These are phyloP conservation scores for Emmonsiellopsis sp. DNA, from an alignment of 2,329 filamentous ascomycete genomes.

Conservation along the genomic window DNA sequence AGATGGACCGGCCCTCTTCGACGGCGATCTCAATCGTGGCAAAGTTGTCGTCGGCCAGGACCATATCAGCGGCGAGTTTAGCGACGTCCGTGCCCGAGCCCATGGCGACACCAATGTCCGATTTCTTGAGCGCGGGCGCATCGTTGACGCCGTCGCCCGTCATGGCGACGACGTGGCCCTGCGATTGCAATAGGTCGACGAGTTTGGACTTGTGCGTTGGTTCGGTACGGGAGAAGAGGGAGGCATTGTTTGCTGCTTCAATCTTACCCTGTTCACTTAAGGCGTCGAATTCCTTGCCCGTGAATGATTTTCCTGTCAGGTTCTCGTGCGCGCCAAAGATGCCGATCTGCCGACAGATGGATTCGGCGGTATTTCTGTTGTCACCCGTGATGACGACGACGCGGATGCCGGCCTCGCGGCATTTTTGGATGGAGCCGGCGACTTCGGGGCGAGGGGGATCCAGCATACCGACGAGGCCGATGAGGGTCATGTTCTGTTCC, in stretches of 20 bases:
- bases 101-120: constrained; percentile 98
- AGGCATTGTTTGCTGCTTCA: constrained; percentile 73
- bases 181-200: constrained; percentile 87
- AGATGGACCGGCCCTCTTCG: constrained; percentile 94
- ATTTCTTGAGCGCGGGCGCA: constrained; percentile 93
- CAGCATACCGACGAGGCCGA: constrained; percentile 92
- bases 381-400: constrained; percentile 98
- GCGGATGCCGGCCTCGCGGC: constrained; percentile 85
- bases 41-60: constrained; percentile 97
- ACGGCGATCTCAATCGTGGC: constrained; percentile 94
- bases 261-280: constrained; percentile 71
- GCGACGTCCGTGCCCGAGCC: constrained; percentile 95
- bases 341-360: constrained; percentile 94
- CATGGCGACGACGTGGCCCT: constrained; percentile 95
- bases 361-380: constrained; percentile 95
- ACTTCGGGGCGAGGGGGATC: constrained; percentile 94
- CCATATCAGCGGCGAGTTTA: constrained; percentile 96
- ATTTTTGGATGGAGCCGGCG: constrained; percentile 73
- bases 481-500: constrained; percentile 87
- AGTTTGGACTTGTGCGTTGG: constrained; percentile 95
- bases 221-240: constrained; percentile 91
- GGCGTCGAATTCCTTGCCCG: constrained; percentile 87
- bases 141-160: constrained; percentile 98
- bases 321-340: constrained; percentile 77
- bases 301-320: constrained; percentile 84